phyloP scores from a whole-genome alignment of 768 basidiomycete genomes.

The Auricularia auricula-judae region DNA sequence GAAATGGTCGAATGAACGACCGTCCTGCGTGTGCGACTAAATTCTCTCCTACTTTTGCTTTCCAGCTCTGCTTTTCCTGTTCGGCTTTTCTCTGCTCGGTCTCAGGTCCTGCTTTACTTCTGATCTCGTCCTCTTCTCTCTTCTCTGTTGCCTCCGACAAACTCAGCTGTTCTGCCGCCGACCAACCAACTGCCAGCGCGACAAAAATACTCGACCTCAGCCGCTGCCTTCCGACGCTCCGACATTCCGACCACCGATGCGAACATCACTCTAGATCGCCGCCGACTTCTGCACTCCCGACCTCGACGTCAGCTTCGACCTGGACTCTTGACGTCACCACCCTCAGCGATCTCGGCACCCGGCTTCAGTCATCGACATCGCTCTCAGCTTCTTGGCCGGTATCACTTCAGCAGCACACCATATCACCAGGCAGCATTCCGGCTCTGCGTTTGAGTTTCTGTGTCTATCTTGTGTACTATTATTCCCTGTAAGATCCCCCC shows the following conservation, averaged over 20 bases:
- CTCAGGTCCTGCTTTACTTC: background rate
- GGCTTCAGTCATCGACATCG: background rate
- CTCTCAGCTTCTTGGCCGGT: too few species aligned
- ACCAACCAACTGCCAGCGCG: background rate
- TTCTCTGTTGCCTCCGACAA: background rate
- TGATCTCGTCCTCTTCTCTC: background rate
- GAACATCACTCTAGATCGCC: background rate
- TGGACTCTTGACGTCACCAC: background rate
- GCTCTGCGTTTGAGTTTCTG: too few species aligned
- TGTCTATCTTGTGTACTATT: too few species aligned
- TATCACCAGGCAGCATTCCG: too few species aligned
- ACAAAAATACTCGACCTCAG: background rate
- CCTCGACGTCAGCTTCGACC: conserved; percentile 2
- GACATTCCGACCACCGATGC: background rate
- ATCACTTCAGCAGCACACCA: too few species aligned
- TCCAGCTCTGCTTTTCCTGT: background rate
- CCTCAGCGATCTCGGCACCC: background rate
- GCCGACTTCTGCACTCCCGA: background rate
- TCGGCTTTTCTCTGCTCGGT: background rate
- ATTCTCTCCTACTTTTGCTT: background rate
- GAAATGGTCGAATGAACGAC: conserved; percentile 61
- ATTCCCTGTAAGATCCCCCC: too few species aligned
- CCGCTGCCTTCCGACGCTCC: background rate
- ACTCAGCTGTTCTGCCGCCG: background rate
- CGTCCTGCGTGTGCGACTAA: background rate